Evolutionary conservation across 148 eudicot species (phyloP).

Genomic region (Salicornia ramosissima): DNA sequence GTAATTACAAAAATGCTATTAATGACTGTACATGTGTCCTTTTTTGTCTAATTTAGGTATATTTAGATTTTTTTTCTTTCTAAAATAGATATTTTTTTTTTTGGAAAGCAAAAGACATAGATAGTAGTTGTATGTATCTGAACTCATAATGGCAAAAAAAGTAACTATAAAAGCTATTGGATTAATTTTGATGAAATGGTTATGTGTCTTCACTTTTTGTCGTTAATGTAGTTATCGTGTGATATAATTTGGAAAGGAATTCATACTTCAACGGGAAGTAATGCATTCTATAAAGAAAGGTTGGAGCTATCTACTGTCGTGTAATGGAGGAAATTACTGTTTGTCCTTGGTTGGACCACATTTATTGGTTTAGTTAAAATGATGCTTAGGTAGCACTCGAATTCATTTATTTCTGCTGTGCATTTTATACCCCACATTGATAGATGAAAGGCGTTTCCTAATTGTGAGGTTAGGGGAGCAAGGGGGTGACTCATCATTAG

Average conservation of each 20-base stretch:
- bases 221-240: not conserved
- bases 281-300: slow-evolving; percentile 5
- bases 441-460: slow-evolving; percentile 10
- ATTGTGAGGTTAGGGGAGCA: slow-evolving; percentile 19
- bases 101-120: too few species aligned
- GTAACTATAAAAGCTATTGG: not conserved
- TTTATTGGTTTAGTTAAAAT: slow-evolving; percentile 14
- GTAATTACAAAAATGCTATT: too few species aligned
- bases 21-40: too few species aligned
- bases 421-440: not conserved
- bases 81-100: too few species aligned
- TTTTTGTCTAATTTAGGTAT: too few species aligned
- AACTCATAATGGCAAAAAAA: not conserved
- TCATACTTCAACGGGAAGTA: slow-evolving; percentile 10
- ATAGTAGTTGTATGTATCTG: not conserved
- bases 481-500: slow-evolving; percentile 18
- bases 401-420: not conserved
- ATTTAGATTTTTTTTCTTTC: too few species aligned
- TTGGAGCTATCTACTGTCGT: slow-evolving; percentile 4
- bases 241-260: slow-evolving; percentile 15
- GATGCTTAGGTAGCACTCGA: slow-evolving; percentile 5
- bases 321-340: slow-evolving; percentile 9
- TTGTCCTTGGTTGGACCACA: slow-evolving; percentile 28
- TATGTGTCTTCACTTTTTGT: slow-evolving; percentile 7
- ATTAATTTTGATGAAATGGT: slow-evolving; percentile 4